These are phyloP conservation scores for Angomonas deanei DNA, from an alignment of 208 protist genomes.

Conservation along the genomic window DNA sequence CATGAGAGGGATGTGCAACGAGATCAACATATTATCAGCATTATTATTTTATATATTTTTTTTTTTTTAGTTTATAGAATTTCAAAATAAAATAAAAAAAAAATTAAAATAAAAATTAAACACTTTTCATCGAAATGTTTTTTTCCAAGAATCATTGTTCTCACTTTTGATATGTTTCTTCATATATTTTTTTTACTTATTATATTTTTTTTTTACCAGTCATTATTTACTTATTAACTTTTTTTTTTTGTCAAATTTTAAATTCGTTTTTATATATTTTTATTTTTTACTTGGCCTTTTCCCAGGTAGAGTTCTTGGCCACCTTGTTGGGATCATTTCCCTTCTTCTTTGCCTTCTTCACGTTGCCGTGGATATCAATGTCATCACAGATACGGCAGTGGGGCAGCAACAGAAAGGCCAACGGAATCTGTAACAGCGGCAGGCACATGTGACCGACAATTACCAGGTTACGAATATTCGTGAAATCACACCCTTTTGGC, in stretches of 20 bases:
- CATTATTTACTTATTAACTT: not conserved
- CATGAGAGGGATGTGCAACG: too few species aligned
- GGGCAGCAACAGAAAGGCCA: constrained; percentile 41
- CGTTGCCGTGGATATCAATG: constrained; percentile 12
- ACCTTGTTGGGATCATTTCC: too few species aligned
- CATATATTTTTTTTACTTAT: too few species aligned
- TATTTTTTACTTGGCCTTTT: too few species aligned
- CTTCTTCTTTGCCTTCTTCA: not conserved
- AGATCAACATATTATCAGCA: too few species aligned
- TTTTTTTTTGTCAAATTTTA: too few species aligned
- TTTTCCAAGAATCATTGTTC: too few species aligned
- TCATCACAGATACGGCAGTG: constrained; percentile 19
- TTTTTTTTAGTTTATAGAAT: not conserved
- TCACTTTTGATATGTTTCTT: too few species aligned
- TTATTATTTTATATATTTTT: not conserved
- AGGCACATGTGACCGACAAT: constrained; percentile 28
- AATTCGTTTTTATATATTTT: too few species aligned
- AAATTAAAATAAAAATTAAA: too few species aligned
- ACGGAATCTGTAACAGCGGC: constrained; percentile 35
- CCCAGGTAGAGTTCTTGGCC: too few species aligned
- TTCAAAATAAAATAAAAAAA: constrained; percentile 2
- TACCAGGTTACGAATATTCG: constrained; percentile 28
- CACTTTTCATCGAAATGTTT: too few species aligned
- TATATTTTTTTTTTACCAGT: not conserved
- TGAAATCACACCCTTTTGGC: constrained; percentile 45